phyloP scores from a whole-genome alignment of 1,284 basidiomycete genomes.

The Ceratobasidium sp. region DNA sequence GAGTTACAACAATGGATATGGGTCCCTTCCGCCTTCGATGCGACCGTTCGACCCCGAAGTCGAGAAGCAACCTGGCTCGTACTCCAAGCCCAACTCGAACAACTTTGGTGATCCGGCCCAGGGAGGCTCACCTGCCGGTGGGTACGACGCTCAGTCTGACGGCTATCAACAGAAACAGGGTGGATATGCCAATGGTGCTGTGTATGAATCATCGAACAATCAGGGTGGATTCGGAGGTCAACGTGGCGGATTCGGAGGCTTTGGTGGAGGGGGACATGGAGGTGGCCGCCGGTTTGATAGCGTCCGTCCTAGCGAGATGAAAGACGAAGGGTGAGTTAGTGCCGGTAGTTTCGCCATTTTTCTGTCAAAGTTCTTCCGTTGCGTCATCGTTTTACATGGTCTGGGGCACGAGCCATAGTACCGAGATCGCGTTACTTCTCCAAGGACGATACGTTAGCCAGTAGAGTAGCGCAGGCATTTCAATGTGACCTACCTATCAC shows the following conservation, averaged over 20 bases:
- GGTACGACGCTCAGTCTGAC: constrained; percentile 30
- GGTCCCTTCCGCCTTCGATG: neutral
- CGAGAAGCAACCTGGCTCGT: constrained; percentile 30
- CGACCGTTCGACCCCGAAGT: constrained; percentile 25
- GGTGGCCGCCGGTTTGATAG: constrained; percentile 61
- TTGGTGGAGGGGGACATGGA: constrained; percentile 48
- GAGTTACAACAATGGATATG: constrained; percentile 39
- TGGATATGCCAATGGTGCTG: constrained; percentile 49
- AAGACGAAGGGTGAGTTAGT: constrained; percentile 94
- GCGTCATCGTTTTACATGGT: constrained; percentile 46
- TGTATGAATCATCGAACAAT: constrained; percentile 57
- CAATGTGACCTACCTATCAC: constrained; percentile 37
- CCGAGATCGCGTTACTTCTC: constrained; percentile 41
- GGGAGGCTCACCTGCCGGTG: constrained; percentile 5
- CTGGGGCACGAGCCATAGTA: constrained; percentile 23
- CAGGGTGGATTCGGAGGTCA: constrained; percentile 54
- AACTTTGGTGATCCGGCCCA: constrained; percentile 5
- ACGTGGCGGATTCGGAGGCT: constrained; percentile 51
- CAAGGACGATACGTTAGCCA: constrained; percentile 41
- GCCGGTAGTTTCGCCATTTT: neutral
- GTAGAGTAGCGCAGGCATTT: constrained; percentile 38
- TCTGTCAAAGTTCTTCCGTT: constrained; percentile 38
- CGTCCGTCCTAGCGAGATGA: constrained; percentile 91
- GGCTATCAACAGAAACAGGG: constrained; percentile 44
- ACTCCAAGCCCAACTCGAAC: constrained; percentile 2